Evolutionary conservation across 768 basidiomycete genomes (phyloP).

Genomic region (Ramaria sp.): DNA sequence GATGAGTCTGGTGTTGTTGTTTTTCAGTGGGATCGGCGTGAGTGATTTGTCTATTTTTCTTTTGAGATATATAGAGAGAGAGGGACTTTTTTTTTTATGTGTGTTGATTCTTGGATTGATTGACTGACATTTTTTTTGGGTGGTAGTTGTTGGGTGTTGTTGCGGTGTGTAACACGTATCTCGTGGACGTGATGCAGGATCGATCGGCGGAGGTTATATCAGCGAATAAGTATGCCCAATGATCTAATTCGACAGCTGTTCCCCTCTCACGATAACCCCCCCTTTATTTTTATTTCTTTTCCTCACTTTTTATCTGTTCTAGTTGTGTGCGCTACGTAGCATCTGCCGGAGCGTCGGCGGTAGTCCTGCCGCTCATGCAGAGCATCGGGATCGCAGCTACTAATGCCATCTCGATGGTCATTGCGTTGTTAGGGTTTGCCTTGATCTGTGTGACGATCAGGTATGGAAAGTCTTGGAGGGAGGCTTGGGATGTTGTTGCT

Average conservation of each 20-base stretch:
- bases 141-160: slow-evolving; percentile 44
- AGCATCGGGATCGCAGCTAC: background rate
- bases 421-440: background rate
- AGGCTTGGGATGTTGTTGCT: too few species aligned
- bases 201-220: slow-evolving; percentile 55
- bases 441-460: background rate
- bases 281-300: background rate
- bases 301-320: background rate
- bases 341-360: slow-evolving; percentile 1
- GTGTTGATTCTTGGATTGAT: slow-evolving; percentile 29
- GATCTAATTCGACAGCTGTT: background rate
- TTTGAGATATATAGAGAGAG: background rate
- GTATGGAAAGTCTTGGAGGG: background rate
- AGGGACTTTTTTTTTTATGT: slow-evolving; percentile 57
- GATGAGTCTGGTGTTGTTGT: slow-evolving; percentile 43
- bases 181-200: slow-evolving; percentile 47
- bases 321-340: slow-evolving; percentile 3
- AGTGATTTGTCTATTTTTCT: slow-evolving; percentile 10
- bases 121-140: background rate
- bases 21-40: slow-evolving; percentile 61
- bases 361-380: background rate
- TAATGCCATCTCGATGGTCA: background rate
- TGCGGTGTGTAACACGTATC: slow-evolving; percentile 43
- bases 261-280: too few species aligned
- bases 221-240: slow-evolving; percentile 32